These are phyloP conservation scores for Gossypium australe DNA, from an alignment of 345 rosid species.

Conservation along the genomic window DNA sequence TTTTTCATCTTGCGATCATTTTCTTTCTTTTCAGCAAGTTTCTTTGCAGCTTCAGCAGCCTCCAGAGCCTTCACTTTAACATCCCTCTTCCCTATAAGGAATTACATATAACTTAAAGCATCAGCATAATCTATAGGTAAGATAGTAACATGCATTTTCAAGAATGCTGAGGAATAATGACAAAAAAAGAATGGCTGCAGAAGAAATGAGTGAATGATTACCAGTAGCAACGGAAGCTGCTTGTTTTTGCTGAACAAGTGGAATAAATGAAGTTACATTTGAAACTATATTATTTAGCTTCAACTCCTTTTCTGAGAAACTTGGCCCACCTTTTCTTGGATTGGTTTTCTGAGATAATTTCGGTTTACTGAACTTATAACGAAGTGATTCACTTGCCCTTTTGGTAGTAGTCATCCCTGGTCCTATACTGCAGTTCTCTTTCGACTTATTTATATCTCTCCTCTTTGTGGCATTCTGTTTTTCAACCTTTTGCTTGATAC, in stretches of 20 bases:
- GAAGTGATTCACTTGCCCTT: conserved; percentile 37
- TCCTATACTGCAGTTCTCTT: conserved; percentile 34
- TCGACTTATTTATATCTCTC: conserved; percentile 38
- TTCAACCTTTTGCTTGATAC: conserved; percentile 36
- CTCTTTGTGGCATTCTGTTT: conserved; percentile 39
- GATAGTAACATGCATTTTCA: neutral
- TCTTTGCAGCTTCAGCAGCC: conserved; percentile 82
- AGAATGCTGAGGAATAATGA: neutral
- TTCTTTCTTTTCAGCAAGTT: conserved; percentile 79
- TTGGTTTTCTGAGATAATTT: conserved; percentile 51
- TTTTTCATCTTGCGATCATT: conserved; percentile 76
- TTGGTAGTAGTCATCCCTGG: conserved; percentile 28
- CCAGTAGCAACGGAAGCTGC: conserved; percentile 59
- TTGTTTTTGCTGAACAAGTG: conserved; percentile 78
- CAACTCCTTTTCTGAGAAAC: conserved; percentile 38
- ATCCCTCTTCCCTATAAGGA: conserved; percentile 69
- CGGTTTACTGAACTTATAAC: conserved; percentile 48
- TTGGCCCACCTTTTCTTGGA: conserved; percentile 33
- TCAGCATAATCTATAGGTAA: neutral
- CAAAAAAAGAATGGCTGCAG: neutral
- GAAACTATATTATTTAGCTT: conserved; percentile 73
- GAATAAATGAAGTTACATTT: conserved; percentile 68
- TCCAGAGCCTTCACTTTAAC: conserved; percentile 85
- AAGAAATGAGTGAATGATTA: conserved; percentile 15
- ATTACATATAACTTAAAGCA: conserved; percentile 6